phyloP scores from a whole-genome alignment of 2,329 filamentous ascomycete species.

The Epichloe festucae region DNA sequence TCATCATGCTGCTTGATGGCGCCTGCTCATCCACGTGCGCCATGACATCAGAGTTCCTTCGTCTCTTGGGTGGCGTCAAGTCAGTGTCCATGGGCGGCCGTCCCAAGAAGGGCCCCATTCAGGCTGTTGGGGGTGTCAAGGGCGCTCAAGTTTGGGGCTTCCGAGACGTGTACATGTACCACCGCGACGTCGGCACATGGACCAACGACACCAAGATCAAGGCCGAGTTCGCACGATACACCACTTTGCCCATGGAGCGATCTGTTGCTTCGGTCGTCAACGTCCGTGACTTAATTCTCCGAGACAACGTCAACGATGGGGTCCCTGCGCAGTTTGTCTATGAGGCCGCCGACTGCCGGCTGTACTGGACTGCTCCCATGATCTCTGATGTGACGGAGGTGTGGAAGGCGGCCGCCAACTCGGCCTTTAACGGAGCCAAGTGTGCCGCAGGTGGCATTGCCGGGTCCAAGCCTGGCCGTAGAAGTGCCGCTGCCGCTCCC shows the following conservation, averaged over 20 bases:
- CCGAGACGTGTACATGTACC: constrained; percentile 15
- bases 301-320: constrained; percentile 23
- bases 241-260: constrained; percentile 19
- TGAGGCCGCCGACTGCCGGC: constrained; percentile 35
- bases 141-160: constrained; percentile 29
- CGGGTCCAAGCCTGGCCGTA: constrained; percentile 1
- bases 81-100: constrained; percentile 37
- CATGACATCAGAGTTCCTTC: constrained; percentile 41
- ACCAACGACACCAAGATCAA: constrained; percentile 15
- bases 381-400: constrained; percentile 30
- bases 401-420: constrained; percentile 31
- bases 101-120: constrained; percentile 33
- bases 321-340: constrained; percentile 34
- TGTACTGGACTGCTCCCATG: constrained; percentile 39
- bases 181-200: constrained; percentile 10
- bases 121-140: constrained; percentile 41
- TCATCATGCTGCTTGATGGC: constrained; percentile 46
- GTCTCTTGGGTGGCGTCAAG: constrained; percentile 37
- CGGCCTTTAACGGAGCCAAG: constrained; percentile 27
- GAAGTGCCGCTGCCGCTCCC: not conserved
- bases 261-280: constrained; percentile 23
- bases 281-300: constrained; percentile 26
- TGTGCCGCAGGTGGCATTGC: constrained; percentile 25
- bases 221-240: constrained; percentile 19
- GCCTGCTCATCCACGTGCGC: constrained; percentile 47